These are phyloP conservation scores for Rhizophora mangle DNA, from an alignment of 345 rosid species.

Conservation along the genomic window DNA sequence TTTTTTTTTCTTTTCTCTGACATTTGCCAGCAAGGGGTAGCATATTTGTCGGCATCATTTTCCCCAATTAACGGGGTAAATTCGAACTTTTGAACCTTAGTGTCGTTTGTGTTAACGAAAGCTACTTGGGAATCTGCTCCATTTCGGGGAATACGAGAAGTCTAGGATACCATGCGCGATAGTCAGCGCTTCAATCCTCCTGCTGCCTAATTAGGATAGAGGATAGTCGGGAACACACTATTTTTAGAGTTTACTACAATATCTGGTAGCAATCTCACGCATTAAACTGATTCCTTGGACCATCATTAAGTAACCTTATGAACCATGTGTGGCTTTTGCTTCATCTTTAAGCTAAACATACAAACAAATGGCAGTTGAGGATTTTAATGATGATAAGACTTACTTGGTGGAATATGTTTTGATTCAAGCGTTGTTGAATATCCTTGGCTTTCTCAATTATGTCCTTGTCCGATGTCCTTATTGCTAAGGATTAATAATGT, in stretches of 20 bases:
- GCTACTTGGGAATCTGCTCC: too few species aligned
- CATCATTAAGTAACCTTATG: neutral
- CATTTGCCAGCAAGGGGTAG: neutral
- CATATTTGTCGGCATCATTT: neutral
- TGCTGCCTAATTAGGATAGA: too few species aligned
- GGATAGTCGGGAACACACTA: too few species aligned
- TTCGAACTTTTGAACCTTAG: too few species aligned
- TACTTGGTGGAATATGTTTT: conserved; percentile 11
- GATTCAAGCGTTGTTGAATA: conserved; percentile 11
- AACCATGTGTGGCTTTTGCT: conserved; percentile 5
- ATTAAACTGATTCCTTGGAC: too few species aligned
- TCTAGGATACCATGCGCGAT: too few species aligned
- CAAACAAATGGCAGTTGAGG: conserved; percentile 1
- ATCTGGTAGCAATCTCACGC: too few species aligned
- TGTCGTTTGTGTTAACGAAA: too few species aligned
- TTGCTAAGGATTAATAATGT: neutral
- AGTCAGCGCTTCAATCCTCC: too few species aligned
- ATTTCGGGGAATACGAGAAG: too few species aligned
- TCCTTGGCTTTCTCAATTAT: neutral
- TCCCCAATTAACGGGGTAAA: too few species aligned
- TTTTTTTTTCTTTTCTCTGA: neutral
- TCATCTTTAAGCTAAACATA: conserved; percentile 16
- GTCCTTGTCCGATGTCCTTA: conserved; percentile 4
- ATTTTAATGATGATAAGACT: conserved; percentile 21
- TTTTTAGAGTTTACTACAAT: too few species aligned